Percentiles rank a stretch among this genome's conserved stretches.
These are phyloP conservation scores for Ceratobasidium papillatum DNA, from an alignment of 1,284 basidiomycete species.

Conservation along the genomic window DNA sequence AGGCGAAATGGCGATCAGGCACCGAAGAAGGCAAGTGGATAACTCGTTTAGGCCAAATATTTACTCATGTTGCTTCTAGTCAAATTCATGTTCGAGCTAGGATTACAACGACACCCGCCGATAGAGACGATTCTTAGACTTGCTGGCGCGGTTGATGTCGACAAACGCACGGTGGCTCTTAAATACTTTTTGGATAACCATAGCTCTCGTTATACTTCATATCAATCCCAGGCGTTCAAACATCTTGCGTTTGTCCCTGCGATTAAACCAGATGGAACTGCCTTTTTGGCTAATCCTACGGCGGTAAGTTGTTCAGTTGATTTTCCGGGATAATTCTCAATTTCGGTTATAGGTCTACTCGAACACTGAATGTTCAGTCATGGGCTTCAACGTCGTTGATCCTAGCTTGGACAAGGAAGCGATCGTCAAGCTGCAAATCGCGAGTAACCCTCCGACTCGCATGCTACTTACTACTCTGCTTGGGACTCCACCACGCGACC, in stretches of 20 bases:
- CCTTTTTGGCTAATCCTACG: slow-evolving; percentile 70
- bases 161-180: slow-evolving; percentile 66
- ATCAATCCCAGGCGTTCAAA: slow-evolving; percentile 63
- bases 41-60: slow-evolving; percentile 14
- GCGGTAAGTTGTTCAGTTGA: slow-evolving; percentile 60
- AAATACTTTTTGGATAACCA: slow-evolving; percentile 83
- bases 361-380: slow-evolving; percentile 70
- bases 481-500: slow-evolving; percentile 67
- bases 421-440: slow-evolving; percentile 74
- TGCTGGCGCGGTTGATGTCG: slow-evolving; percentile 64
- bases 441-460: slow-evolving; percentile 74
- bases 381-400: slow-evolving; percentile 79
- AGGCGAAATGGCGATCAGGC: slow-evolving; percentile 76
- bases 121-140: slow-evolving; percentile 72
- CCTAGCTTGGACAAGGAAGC: slow-evolving; percentile 67
- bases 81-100: slow-evolving; percentile 83
- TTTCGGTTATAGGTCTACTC: slow-evolving; percentile 69
- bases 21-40: slow-evolving; percentile 80
- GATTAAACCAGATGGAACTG: slow-evolving; percentile 58
- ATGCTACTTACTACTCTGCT: slow-evolving; percentile 72
- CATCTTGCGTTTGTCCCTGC: slow-evolving; percentile 85
- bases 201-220: slow-evolving; percentile 67
- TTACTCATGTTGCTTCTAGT: slow-evolving; percentile 59
- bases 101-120: slow-evolving; percentile 77
- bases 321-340: background rate